phyloP scores from a whole-genome alignment of 371 early-diverging fungal genomes.

The Lichtheimia hyalospora region DNA sequence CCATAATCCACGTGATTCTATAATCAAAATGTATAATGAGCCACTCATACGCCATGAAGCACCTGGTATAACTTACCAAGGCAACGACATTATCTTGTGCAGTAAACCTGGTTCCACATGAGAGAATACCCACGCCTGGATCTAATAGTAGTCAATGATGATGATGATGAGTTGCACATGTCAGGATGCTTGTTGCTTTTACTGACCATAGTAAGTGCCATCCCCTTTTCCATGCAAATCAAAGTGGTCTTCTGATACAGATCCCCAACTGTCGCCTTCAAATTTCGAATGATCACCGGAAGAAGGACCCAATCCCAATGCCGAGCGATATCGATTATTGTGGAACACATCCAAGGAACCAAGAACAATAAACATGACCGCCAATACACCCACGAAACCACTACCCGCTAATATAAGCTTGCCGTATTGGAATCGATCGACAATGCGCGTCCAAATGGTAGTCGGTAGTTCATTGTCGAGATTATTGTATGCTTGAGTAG shows the following conservation, averaged over 20 bases:
- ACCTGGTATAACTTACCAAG: constrained; percentile 24
- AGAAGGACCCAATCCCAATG: constrained; percentile 23
- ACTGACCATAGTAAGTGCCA: constrained; percentile 48
- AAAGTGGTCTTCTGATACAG: constrained; percentile 27
- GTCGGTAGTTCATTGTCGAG: constrained; percentile 15
- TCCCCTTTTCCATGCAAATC: constrained; percentile 42
- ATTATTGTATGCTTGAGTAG: constrained; percentile 11
- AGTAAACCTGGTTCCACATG: constrained; percentile 40
- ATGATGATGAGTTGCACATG: not conserved
- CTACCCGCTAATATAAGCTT: constrained; percentile 22
- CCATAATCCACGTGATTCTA: constrained; percentile 48
- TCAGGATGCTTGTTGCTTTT: too few relatives aligned
- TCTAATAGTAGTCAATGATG: constrained; percentile 18
- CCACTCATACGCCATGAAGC: too few relatives aligned
- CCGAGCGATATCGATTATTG: constrained; percentile 27
- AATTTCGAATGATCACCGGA: constrained; percentile 33
- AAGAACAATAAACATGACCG: constrained; percentile 36
- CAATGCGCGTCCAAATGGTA: constrained; percentile 42
- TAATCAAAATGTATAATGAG: not conserved
- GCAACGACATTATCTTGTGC: constrained; percentile 43
- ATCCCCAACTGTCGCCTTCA: constrained; percentile 40
- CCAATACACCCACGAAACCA: constrained; percentile 23
- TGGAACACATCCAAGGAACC: constrained; percentile 35
- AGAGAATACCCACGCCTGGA: constrained; percentile 42
- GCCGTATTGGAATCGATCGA: constrained; percentile 30